Base-by-base conservation (phyloP, 2,329 filamentous ascomycete genomes). In the Colletotrichum noveboracense region DNA sequence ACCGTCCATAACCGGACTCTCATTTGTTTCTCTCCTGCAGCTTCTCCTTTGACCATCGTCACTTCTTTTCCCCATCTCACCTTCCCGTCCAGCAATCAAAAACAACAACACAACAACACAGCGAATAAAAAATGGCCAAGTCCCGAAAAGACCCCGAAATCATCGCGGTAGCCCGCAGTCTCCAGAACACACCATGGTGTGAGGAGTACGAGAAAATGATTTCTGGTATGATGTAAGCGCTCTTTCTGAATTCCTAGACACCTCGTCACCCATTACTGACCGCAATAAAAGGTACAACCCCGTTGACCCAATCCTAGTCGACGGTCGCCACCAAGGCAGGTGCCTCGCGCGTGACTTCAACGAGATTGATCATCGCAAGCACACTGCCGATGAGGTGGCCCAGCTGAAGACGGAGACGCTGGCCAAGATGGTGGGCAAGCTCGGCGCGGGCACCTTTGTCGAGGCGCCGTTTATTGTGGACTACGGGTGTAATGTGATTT, bases 401-500 rank as follows among this genome's bases (percentile, higher is more conserved):
- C 78, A 79, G 32, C 82, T 83, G 2, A 82, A 86, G 71, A 83
- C 87, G 60, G 80, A 81, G 7, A 83, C 89, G 62, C 80, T 93
- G 21, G 79, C 82, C 26, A 83, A 87, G 1, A 81, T 91, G n/a
- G 79, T 92, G 0, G 84, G 86, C 2, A 78, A 79, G 3, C 80
- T 88, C 3, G 90, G 90, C 2, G 85, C 86, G 43, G 88, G 89
- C 4, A 84, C 83, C 12, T 88, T 88, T 76, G 88, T 93, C 34
- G 91, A 93, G 72, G 90, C 91, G 0, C 91, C 91, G 0, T 84
- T 93, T 68, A 86, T 85, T 26, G 86, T 92, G 55, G 91, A 93
- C 80, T 93, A 93, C 74, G 92, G 91, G 1, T 89, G 89, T 78
- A 93, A 93, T 73, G 88, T 93, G 77, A 86, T 84, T 3, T 84